Conservation (phyloP, 495 filamentous ascomycete genomes). For the Penicillium alfredii region DNA sequence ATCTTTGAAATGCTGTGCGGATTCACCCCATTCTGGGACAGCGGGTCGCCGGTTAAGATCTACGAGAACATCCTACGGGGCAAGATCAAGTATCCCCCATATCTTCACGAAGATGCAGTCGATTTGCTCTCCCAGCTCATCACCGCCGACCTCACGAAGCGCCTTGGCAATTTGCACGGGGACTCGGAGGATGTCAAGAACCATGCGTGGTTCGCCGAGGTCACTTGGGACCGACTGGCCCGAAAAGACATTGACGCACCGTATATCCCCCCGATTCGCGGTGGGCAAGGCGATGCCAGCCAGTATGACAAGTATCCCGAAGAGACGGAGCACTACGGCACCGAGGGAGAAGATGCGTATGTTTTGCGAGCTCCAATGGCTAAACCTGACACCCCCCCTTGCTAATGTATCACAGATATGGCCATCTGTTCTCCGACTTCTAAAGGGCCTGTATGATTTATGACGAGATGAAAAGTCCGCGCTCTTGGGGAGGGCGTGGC, state of each 20-base stretch:
- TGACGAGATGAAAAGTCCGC: slow-evolving; percentile 35
- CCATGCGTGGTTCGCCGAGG: slow-evolving; percentile 93
- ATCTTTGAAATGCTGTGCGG: slow-evolving; percentile 99
- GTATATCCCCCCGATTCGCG: slow-evolving; percentile 93
- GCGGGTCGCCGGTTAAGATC: slow-evolving; percentile 94
- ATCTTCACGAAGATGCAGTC: slow-evolving; percentile 90
- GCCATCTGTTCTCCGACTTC: slow-evolving; percentile 69
- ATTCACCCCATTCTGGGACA: slow-evolving; percentile 98
- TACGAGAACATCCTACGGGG: slow-evolving; percentile 97
- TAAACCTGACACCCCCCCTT: too few relatives aligned
- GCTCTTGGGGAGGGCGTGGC: slow-evolving; percentile 11
- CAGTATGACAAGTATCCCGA: slow-evolving; percentile 98
- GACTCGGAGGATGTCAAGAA: slow-evolving; percentile 93
- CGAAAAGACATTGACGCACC: slow-evolving; percentile 98
- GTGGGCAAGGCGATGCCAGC: slow-evolving; percentile 89
- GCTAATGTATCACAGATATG: slow-evolving; percentile 46
- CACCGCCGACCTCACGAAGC: slow-evolving; percentile 90
- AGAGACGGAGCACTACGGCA: slow-evolving; percentile 86
- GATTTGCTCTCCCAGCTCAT: slow-evolving; percentile 88
- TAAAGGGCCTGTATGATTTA: slow-evolving; percentile 40
- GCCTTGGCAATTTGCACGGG: slow-evolving; percentile 86
- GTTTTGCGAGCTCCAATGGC: slow-evolving; percentile 33
- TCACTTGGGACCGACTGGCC: slow-evolving; percentile 90
- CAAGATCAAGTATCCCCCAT: slow-evolving; percentile 89
- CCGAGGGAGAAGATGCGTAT: slow-evolving; percentile 71